Percentiles rank a stretch among this genome's conserved stretches.
These are phyloP conservation scores for Lentinus brumalis DNA, from an alignment of 768 basidiomycete species.

Conservation along the genomic window DNA sequence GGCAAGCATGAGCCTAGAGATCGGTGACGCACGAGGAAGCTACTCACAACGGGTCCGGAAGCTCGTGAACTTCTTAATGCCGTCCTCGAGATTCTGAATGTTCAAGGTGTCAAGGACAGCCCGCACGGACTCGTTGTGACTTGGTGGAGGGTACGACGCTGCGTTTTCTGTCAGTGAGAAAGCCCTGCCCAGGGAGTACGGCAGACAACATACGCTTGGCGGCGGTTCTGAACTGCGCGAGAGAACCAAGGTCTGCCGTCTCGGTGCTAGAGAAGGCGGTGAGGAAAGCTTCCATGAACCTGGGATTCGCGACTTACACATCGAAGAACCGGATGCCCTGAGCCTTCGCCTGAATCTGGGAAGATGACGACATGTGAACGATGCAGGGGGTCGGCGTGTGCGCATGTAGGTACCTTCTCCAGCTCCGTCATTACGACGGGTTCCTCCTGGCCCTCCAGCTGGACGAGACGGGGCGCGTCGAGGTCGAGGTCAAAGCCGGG, in stretches of 20 bases:
- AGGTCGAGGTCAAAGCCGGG: slow-evolving; percentile 76
- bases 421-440: slow-evolving; percentile 86
- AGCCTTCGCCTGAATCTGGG: slow-evolving; percentile 75
- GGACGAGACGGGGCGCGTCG: slow-evolving; percentile 69
- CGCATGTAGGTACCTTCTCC: slow-evolving; percentile 64
- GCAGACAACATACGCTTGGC: slow-evolving; percentile 39
- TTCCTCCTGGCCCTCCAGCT: slow-evolving; percentile 60
- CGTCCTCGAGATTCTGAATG: slow-evolving; percentile 61
- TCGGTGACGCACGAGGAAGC: slow-evolving; percentile 6
- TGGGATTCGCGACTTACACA: slow-evolving; percentile 48
- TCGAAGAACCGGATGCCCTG: slow-evolving; percentile 85
- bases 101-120: slow-evolving; percentile 69
- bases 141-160: slow-evolving; percentile 61
- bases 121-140: slow-evolving; percentile 58
- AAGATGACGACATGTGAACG: slow-evolving; percentile 5
- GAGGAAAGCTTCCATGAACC: slow-evolving; percentile 4
- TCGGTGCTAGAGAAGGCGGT: slow-evolving; percentile 60
- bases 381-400: neutral
- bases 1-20: slow-evolving; percentile 11
- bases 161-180: slow-evolving; percentile 24
- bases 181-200: slow-evolving; percentile 10
- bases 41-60: slow-evolving; percentile 73
- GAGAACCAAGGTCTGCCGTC: slow-evolving; percentile 58
- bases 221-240: slow-evolving; percentile 38
- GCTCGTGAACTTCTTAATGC: slow-evolving; percentile 66